These are phyloP conservation scores for Debaryomycetaceae sp. DNA, from an alignment of 1,139 yeast species.

Conservation along the genomic window DNA sequence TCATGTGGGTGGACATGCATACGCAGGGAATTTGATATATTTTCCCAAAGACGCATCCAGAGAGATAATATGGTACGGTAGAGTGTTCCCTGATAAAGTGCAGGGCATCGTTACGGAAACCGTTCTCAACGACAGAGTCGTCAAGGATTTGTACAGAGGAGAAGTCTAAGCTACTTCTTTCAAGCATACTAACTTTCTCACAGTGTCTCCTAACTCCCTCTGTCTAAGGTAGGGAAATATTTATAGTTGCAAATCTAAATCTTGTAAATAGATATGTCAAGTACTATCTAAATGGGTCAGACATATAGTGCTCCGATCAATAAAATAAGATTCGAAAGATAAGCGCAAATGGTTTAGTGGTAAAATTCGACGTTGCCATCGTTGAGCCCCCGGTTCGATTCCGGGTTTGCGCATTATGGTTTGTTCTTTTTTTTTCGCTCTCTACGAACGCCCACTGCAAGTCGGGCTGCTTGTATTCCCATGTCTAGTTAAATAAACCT, in stretches of 20 bases:
- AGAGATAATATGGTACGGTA: constrained; percentile 65
- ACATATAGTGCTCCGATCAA: no score
- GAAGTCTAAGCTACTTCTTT: background rate
- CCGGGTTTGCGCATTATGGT: constrained; percentile 14
- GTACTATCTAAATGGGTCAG: no score
- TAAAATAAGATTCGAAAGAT: background rate
- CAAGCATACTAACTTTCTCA: no score
- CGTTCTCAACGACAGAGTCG: constrained; percentile 42
- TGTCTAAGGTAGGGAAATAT: no score
- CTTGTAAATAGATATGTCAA: background rate
- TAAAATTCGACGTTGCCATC: constrained; percentile 16
- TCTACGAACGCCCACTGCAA: no score
- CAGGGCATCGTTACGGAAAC: constrained; percentile 64
- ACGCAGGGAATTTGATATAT: constrained; percentile 70
- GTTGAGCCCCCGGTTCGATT: constrained; percentile 17
- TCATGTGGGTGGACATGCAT: constrained; percentile 77
- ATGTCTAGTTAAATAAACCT: no score
- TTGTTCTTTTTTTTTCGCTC: constrained; percentile 1
- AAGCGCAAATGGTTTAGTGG: constrained; percentile 15
- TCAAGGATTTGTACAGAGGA: constrained; percentile 56
- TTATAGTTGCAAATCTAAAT: background rate
- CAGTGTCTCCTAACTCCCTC: no score
- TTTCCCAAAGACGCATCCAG: constrained; percentile 39
- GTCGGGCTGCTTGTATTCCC: no score
- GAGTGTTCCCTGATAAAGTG: constrained; percentile 60